Base-by-base conservation (phyloP, 768 basidiomycete genomes). In the Asterophora parasitica region DNA sequence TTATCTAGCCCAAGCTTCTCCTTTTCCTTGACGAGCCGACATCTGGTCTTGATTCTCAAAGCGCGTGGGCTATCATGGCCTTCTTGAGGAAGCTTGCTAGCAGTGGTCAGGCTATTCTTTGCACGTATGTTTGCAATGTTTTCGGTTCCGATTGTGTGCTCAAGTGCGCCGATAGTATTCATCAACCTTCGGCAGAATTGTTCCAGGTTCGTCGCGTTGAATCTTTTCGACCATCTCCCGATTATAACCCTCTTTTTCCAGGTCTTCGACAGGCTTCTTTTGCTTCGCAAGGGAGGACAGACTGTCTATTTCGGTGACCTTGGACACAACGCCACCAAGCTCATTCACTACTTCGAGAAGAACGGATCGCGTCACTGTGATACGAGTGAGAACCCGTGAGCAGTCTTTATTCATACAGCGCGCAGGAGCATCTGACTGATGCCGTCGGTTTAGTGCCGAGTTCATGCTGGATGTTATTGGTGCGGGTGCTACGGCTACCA, bases 21-120 rank as follows among this genome's bases (percentile, higher is more conserved):
- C 74, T 94, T 13, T 93, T 94, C 72, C 66, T 92, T 30, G 92
- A 93, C 59, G 91, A 94, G 62, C 92, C 92, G 0, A 94, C 92
- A 3, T 84, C 88, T 19, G 90, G 91, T 28, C 72, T 93, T 12
- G 89, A 92, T 61, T 90, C 88, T 2, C 88, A 91, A 63, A 86
- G 83, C 45, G 89, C 90, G 2, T 89, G 88, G 88, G 83, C 83
- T 4, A 89, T 92, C 52, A 69, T 90, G 44, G 66, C 73, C 2
- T 89, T 93, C 69, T 69, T 93, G 36, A 74, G 83, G 8, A 76
- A 81, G 38, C 78, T 93, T 26, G 88, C 90, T 7, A 77, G 86
- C 49, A 79, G 77, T 51, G 92, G 92, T 1, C 91, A 92, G 60
- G 85, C 89, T 27, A 92, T 94, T 55, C 70, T 94, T n/a, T 93